Base-by-base conservation (phyloP, 129 eudicot genomes). In the Helianthus annuus region DNA sequence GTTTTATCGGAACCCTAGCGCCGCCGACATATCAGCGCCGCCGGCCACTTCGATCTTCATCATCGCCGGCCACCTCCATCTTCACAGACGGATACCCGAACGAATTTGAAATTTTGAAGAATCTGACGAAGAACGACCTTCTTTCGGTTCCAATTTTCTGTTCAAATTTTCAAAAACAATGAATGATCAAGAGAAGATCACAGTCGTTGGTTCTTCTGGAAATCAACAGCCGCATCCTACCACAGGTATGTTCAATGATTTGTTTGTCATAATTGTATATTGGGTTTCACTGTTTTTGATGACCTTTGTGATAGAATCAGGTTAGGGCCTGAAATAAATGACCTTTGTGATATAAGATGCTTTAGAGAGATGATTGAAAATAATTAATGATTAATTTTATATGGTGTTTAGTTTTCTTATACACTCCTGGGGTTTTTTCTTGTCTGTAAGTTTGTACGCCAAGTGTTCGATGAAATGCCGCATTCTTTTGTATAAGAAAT, bases 201-300 rank as follows among this genome's bases (percentile, higher is more conserved):
- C 36, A 40, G 38, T 32, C 57, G 66, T 52, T 32, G 38, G 14
- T 56, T 57, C 68, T 10, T 32, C 69, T 44, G 81, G 64, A 14
- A 64, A 70, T 70, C 77, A 70, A 53, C 67, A 64, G 65, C 44
- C 54, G 75, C 80, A 67, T 29, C 8, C 74, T 13, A 19, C 69
- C 27, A 32, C 72, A 69, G 77, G 80, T 76, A 68, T 36, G 13
- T 76, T 6, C 75, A 19, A 22, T 49, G 15, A 32, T 32, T 60
- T 61, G 39, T 48, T 59, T 44, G 19, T 27, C 59, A 15, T 38
- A 59, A 45, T 72, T 17, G 2, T 71, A 0, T 64, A 6, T 17
- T 19, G 7, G 54, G 15, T 38, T 54, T 54, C 38, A 46, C 13
- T 48, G 14, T 38, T 38, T 6, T 56, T 57, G n/a, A 56, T 32